Evolutionary conservation across 176 grass and related monocot species (phyloP), one percentile per base, ranked within the genome.

Genomic region (Ananas comosus): DNA sequence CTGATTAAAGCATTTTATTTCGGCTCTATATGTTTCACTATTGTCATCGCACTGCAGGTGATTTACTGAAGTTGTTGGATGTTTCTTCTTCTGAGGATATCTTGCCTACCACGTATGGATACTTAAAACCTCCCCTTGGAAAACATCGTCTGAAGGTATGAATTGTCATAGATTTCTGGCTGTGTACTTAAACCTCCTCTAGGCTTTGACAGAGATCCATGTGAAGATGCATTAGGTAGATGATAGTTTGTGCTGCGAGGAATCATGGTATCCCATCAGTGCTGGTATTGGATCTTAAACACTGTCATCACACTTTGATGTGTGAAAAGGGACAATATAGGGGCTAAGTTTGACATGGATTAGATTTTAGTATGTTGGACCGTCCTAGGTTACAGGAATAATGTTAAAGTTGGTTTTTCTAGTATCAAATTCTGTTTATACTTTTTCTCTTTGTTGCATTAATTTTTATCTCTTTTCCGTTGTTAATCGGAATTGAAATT

Each of bases 71-170:
- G 67, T 73, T 91, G 73, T 70, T 96, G 33, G 88, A 91, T 80
- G 72, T 89, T 85, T 91, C 86, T 74, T 82, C 83, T 52, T 49
- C 79, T 65, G 92, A 89, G 42, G 80, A 74, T 64, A n/a, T 74
- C 66, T 85, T 96, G 51, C 73, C 80, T 51, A 91, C 88, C 2
- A 89, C 92, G 9, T 96, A 87, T 65, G 92, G 92, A 53, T 78
- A 21, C 47, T 82, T 91, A 68, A 74, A 87, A 51, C 92, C 92
- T 72, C 88, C 92, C 65, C 83, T 96, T 11, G 88, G 92, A 50
- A 96, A 89, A 68, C 81, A 91, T 66, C 85, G 88, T 49, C 88
- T 96, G 76, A 96, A 96, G 85, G 92, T 91, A 85, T 29, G 10
- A 4, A 19, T 14, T 76, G 18, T 47, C 75, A 61, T 19, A 61